phyloP scores from a whole-genome alignment of 202 grass and related monocot genomes.

The Hordeum pubiflorum region DNA sequence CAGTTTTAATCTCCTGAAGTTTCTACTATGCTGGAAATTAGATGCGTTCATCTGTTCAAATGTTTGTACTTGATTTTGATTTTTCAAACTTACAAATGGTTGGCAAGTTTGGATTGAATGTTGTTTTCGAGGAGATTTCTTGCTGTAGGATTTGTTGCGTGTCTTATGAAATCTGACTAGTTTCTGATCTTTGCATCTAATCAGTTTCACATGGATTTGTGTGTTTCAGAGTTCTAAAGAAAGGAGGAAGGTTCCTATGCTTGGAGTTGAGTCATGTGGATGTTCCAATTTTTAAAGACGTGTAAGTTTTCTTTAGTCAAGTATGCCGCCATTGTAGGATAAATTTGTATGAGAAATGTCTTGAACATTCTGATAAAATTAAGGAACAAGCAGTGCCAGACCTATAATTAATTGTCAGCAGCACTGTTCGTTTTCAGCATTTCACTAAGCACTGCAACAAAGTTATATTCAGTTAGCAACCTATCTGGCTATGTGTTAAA shows the following conservation, averaged over 20 bases:
- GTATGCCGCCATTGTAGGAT: neutral
- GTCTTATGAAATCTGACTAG: neutral
- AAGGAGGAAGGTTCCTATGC: slow-evolving; percentile 83
- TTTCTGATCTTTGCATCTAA: neutral
- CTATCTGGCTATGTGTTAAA: neutral
- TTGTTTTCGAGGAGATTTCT: neutral
- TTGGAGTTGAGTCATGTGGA: slow-evolving; percentile 94
- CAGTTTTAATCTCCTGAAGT: neutral
- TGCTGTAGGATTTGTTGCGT: neutral
- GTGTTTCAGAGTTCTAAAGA: slow-evolving; percentile 72
- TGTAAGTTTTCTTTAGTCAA: slow-evolving; percentile 49
- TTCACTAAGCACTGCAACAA: neutral
- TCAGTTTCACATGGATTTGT: slow-evolving; percentile 25
- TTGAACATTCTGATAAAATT: neutral
- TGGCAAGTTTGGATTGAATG: neutral
- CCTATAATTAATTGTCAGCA: neutral
- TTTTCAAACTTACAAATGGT: neutral
- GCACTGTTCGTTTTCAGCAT: neutral
- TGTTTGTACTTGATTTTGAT: neutral
- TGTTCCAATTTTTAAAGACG: slow-evolving; percentile 62
- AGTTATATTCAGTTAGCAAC: neutral
- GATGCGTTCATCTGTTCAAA: neutral
- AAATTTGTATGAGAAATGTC: neutral
- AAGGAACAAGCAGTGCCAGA: neutral
- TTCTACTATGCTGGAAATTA: neutral